A percentile compares a stretch with the other conserved stretches of the same genome.
Evolutionary conservation across 805 yeast genomes (phyloP).

Genomic region (Zygosaccharomyces bisporus): DNA sequence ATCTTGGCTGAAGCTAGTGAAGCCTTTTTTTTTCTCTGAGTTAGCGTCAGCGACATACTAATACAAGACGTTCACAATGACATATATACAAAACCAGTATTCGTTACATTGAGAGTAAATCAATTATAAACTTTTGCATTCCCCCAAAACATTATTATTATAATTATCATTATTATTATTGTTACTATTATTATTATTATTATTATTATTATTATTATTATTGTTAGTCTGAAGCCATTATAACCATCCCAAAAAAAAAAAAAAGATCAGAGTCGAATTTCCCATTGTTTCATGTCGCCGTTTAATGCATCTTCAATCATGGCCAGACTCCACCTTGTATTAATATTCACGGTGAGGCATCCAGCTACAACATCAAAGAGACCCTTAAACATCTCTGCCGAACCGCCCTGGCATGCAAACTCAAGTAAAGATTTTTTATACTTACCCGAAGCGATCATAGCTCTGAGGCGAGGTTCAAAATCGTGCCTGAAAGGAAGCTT

Average conservation of each 20-base stretch:
- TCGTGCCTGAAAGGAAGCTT: conserved; percentile 78
- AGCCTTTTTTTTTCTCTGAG: not conserved
- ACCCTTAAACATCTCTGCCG: conserved; percentile 11
- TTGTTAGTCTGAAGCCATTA: no score
- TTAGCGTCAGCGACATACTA: not conserved
- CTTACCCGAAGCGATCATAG: conserved; percentile 65
- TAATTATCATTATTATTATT: no score
- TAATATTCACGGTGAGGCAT: conserved; percentile 50
- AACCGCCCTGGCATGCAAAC: conserved; percentile 37
- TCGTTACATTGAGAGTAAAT: not conserved
- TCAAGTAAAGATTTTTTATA: conserved; percentile 48
- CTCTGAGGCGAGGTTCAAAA: conserved; percentile 75
- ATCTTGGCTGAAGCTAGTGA: not conserved
- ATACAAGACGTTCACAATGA: not conserved
- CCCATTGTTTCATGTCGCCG: conserved; percentile 3
- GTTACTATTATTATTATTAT: no score
- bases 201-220: no score
- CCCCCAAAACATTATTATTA: not conserved
- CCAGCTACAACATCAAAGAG: conserved; percentile 44
- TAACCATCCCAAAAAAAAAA: no score
- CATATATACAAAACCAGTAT: not conserved
- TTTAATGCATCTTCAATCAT: conserved; percentile 30
- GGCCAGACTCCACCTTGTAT: conserved; percentile 50
- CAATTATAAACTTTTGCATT: not conserved
- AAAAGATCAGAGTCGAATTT: not conserved